A percentile compares a stretch with the other conserved stretches of the same genome.
Conservation (phyloP, 2,329 filamentous ascomycete species). For the Pyricularia grisea region DNA sequence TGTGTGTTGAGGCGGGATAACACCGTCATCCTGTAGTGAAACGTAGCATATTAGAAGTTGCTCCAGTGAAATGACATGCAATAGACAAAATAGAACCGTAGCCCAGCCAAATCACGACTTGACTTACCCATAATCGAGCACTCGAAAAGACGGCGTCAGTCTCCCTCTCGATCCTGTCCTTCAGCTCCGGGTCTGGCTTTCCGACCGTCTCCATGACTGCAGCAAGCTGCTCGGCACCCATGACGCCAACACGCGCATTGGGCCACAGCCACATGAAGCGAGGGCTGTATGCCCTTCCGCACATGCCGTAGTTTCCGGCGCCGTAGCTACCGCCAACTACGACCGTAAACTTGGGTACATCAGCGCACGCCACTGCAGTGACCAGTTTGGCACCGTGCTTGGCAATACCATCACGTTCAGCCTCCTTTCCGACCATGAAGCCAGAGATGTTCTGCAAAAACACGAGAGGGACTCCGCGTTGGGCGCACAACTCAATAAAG, state of each 20-base stretch:
- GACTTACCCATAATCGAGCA: constrained; percentile 73
- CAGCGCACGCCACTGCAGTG: constrained; percentile 85
- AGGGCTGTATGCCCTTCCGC: constrained; percentile 85
- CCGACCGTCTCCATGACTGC: constrained; percentile 94
- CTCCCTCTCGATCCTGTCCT: constrained; percentile 78
- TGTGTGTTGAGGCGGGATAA: constrained; percentile 71
- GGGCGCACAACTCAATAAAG: constrained; percentile 90
- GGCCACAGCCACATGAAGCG: constrained; percentile 96
- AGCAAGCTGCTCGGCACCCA: constrained; percentile 88
- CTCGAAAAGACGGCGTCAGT: constrained; percentile 84
- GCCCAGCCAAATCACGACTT: not conserved
- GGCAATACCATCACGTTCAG: constrained; percentile 89
- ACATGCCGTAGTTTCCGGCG: constrained; percentile 98
- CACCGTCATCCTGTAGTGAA: constrained; percentile 56
- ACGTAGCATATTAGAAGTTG: not conserved
- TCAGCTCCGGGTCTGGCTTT: constrained; percentile 68
- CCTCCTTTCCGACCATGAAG: constrained; percentile 94
- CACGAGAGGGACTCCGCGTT: constrained; percentile 80
- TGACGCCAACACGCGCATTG: constrained; percentile 90
- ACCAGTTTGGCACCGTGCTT: constrained; percentile 98
- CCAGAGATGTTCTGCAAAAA: constrained; percentile 96
- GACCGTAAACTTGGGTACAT: constrained; percentile 94
- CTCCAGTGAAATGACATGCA: constrained; percentile 5
- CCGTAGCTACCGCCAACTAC: constrained; percentile 90
- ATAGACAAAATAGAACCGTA: constrained; percentile 2